Conservation (phyloP, 192 early-diverging fungal species). For the Entophlyctis luteolus region DNA sequence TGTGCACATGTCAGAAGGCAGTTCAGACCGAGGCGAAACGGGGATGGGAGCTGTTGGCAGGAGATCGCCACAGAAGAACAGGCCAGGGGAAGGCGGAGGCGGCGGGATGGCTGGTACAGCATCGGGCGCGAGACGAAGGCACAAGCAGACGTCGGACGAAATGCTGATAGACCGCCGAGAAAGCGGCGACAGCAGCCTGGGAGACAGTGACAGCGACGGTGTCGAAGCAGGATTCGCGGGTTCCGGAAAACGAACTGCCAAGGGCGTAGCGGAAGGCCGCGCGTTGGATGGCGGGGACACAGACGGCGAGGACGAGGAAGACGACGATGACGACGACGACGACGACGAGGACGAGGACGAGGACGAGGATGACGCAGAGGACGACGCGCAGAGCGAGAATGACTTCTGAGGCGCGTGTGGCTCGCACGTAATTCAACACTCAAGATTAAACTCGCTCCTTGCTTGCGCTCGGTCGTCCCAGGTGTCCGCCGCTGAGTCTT, state of each 20-base stretch:
- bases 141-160: not conserved
- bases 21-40: not conserved
- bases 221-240: constrained; percentile 11
- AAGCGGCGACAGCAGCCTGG: constrained; percentile 15
- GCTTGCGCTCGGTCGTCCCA: too few species aligned
- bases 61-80: not conserved
- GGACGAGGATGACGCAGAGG: constrained; percentile 14
- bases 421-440: too few species aligned
- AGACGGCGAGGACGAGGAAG: constrained; percentile 18
- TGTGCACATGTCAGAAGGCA: not conserved
- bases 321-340: constrained; percentile 21
- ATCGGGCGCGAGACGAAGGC: not conserved
- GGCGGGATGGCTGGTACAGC: constrained; percentile 5
- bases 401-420: constrained; percentile 42
- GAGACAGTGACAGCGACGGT: constrained; percentile 18
- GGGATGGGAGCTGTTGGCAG: not conserved
- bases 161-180: not conserved
- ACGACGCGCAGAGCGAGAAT: constrained; percentile 34
- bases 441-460: too few species aligned
- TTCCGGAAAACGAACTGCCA: not conserved
- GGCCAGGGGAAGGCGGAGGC: not conserved
- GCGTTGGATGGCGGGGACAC: constrained; percentile 5
- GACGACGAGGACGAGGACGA: not conserved
- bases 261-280: not conserved
- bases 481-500: too few species aligned